phyloP scores from a whole-genome alignment of 1,284 basidiomycete genomes.

The Dichomitus squalens region DNA sequence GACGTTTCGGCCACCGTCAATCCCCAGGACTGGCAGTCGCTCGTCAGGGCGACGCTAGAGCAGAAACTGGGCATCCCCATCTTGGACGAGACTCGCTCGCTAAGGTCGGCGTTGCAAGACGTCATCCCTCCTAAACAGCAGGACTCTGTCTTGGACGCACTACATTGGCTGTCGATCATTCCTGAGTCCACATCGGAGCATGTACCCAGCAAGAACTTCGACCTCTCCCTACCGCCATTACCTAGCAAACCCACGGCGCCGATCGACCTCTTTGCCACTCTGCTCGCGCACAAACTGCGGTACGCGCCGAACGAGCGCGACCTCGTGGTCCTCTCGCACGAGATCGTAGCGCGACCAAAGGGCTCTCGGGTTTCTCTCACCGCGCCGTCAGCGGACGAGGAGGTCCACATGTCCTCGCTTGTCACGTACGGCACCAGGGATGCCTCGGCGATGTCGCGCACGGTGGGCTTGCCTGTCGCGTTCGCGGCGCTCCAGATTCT shows the following conservation, averaged over 20 bases:
- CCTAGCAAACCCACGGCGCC: slow-evolving; percentile 54
- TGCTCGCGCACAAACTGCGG: slow-evolving; percentile 76
- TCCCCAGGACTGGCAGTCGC: slow-evolving; percentile 46
- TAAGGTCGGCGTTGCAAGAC: slow-evolving; percentile 42
- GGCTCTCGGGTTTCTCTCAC: slow-evolving; percentile 1
- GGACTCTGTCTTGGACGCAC: slow-evolving; percentile 47
- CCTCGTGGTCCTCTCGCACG: slow-evolving; percentile 87
- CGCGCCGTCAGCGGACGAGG: slow-evolving; percentile 35
- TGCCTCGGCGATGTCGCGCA: slow-evolving; percentile 86
- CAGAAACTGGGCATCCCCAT: slow-evolving; percentile 32
- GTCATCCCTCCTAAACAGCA: slow-evolving; percentile 39
- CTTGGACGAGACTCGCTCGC: slow-evolving; percentile 36
- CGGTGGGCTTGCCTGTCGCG: slow-evolving; percentile 62
- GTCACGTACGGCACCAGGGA: slow-evolving; percentile 69
- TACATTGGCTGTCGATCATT: slow-evolving; percentile 62
- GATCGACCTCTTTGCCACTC: slow-evolving; percentile 77
- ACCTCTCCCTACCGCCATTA: slow-evolving; percentile 43
- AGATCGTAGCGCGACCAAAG: slow-evolving; percentile 56
- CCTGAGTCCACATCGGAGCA: slow-evolving; percentile 26
- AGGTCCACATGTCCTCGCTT: slow-evolving; percentile 78
- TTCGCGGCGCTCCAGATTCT: slow-evolving; percentile 29
- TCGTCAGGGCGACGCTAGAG: slow-evolving; percentile 42
- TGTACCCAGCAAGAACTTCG: neutral
- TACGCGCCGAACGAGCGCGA: slow-evolving; percentile 81
- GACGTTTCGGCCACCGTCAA: slow-evolving; percentile 43